phyloP scores from a whole-genome alignment of 1,284 basidiomycete species.

The Phlebopus sp. region DNA sequence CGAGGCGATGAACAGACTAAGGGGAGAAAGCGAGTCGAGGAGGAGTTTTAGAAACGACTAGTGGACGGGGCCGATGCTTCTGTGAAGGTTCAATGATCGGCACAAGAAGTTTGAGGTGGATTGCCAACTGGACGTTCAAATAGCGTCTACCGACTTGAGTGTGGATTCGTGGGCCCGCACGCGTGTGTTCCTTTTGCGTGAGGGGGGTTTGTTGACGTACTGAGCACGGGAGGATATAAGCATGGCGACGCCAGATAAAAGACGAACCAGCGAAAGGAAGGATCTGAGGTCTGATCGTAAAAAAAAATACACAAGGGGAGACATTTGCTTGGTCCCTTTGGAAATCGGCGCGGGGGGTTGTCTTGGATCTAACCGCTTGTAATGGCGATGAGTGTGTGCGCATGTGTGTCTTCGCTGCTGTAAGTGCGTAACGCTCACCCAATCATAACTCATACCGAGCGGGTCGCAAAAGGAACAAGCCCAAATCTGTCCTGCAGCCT shows the following conservation, averaged over 20 bases:
- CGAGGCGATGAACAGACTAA: neutral
- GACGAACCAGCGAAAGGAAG: constrained; percentile 13
- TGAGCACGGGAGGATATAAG: constrained; percentile 27
- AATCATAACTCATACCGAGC: constrained; percentile 26
- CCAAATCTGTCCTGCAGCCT: constrained; percentile 4
- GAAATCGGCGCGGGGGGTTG: constrained; percentile 34
- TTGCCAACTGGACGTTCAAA: constrained; percentile 27
- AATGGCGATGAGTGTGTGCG: too few species aligned
- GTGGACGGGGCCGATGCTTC: constrained; percentile 1
- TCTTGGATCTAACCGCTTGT: constrained; percentile 26
- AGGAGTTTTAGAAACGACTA: too few species aligned
- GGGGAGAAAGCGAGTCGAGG: too few species aligned
- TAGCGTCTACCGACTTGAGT: constrained; percentile 14
- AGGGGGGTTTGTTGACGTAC: constrained; percentile 25
- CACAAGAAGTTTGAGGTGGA: constrained; percentile 17
- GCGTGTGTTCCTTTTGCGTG: constrained; percentile 23
- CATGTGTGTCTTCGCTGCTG: too few species aligned
- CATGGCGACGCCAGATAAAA: constrained; percentile 31
- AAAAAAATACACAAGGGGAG: constrained; percentile 20
- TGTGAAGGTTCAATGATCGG: constrained; percentile 28
- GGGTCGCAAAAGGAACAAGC: constrained; percentile 18
- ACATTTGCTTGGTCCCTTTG: constrained; percentile 21
- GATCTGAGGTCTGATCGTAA: constrained; percentile 32
- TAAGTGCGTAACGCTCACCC: neutral
- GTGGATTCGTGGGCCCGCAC: constrained; percentile 14